A percentile compares a stretch with the other conserved stretches of the same genome.
Evolutionary conservation across 208 protist species (phyloP).

Genomic region (Phytomonas francai): DNA sequence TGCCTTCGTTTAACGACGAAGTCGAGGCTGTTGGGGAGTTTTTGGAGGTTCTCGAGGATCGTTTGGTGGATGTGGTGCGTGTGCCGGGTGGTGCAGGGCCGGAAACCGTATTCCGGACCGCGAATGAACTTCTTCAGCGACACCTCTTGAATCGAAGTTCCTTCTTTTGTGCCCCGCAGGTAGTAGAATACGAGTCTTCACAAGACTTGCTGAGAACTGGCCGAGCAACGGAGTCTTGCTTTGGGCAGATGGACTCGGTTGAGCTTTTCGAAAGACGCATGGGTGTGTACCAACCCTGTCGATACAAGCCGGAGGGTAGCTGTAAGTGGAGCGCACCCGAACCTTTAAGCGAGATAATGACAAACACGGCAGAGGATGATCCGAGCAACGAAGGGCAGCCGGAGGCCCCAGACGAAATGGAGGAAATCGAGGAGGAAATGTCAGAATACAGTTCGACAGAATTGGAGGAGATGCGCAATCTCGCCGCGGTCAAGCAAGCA

Average conservation of each 20-base stretch:
- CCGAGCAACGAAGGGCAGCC: not conserved
- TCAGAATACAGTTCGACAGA: conserved; percentile 61
- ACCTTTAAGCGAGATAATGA: conserved; percentile 7
- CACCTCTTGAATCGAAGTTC: conserved; percentile 67
- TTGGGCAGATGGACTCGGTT: conserved; percentile 58
- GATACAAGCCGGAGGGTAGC: conserved; percentile 11
- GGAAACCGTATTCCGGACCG: conserved; percentile 46
- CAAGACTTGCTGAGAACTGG: conserved; percentile 33
- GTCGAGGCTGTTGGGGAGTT: conserved; percentile 71
- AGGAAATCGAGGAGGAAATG: conserved; percentile 35
- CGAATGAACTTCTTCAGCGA: conserved; percentile 28
- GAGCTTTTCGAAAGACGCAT: conserved; percentile 31
- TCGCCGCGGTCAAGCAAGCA: conserved; percentile 21
- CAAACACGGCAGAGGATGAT: conserved; percentile 9
- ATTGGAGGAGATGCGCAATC: conserved; percentile 56
- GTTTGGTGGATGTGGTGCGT: conserved; percentile 37
- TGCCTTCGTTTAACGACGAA: conserved; percentile 18
- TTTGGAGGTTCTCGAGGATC: conserved; percentile 44
- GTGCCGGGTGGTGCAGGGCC: conserved; percentile 49
- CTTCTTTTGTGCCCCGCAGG: conserved; percentile 61
- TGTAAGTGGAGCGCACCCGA: conserved; percentile 39
- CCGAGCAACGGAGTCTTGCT: conserved; percentile 42
- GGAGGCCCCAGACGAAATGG: conserved; percentile 8
- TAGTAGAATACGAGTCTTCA: conserved; percentile 55
- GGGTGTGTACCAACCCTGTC: not conserved